Base-by-base conservation (phyloP, 352 stramenopile genomes). In the Phytophthora ohioensis region DNA sequence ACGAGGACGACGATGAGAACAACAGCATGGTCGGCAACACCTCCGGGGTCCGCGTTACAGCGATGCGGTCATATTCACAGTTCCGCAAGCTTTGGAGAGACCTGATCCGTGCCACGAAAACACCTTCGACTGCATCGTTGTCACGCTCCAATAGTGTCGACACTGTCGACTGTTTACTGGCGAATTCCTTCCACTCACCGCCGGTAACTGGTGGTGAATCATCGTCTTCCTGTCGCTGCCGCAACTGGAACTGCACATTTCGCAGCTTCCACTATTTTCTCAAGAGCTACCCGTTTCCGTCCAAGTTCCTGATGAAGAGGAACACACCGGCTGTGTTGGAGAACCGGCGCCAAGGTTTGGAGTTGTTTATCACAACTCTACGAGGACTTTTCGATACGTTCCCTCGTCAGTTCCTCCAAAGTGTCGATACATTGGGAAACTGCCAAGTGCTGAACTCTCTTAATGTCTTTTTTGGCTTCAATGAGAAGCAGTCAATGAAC, bases 21-120 rank as follows among this genome's bases (percentile, higher is more conserved):
- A 54, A 63, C 45, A 69, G 47, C 30, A 53, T 68, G 39, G 13
- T n/a, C 9, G 56, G 45, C 43, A 71, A 63, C 17, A 61, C 39
- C 0, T 69, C 60, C 5, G 34, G 62, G 3, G 57, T 67, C 3
- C 61, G 60, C 36, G 65, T 81, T 41, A 76, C 72, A 4, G 72
- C 72, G 12, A 60, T 70, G 52, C 82, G 79, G 15, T 91, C 82
- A 5, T 89, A 89, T 70, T 89, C 80, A 0, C 74, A 91, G 59
- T 91, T 91, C 41, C 82, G 82, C 21, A 72, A 70, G 46, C 76
- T 91, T 46, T 89, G 80, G 80, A 85, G 75, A 52, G 77, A 85
- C 30, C 52, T 91, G 41, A 62, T 76, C 45, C 72, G 69, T 30
- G 76, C 76, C 17, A 91, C 82, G 4, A 82, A 80, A 57, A 76